Conservation (phyloP, 2,329 filamentous ascomycete species). For the Pezicula neosporulosa region DNA sequence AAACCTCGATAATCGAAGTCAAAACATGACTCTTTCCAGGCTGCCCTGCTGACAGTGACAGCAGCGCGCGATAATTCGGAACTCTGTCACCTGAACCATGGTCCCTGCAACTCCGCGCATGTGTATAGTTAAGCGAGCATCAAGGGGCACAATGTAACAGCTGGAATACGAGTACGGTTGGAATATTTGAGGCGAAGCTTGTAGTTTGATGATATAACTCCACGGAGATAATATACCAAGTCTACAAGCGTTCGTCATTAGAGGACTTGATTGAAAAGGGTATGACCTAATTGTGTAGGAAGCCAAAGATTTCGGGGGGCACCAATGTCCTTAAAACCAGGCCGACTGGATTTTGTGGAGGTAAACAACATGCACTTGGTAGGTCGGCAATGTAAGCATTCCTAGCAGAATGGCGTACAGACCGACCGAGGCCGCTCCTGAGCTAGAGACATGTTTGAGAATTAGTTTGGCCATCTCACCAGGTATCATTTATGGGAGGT, state of each 20-base stretch:
- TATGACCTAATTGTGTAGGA: conserved; percentile 44
- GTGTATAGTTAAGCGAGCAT: conserved; percentile 38
- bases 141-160: conserved; percentile 37
- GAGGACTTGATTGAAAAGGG: conserved; percentile 41
- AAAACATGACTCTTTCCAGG: conserved; percentile 53
- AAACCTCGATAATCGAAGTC: conserved; percentile 62
- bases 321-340: conserved; percentile 50
- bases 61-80: conserved; percentile 54
- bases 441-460: conserved; percentile 21
- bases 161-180: conserved; percentile 31
- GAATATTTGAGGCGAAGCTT: conserved; percentile 32
- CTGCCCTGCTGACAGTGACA: conserved; percentile 46
- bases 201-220: conserved; percentile 41
- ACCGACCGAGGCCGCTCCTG: conserved; percentile 20
- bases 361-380: conserved; percentile 56
- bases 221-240: conserved; percentile 47
- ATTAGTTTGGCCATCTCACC: not conserved
- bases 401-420: conserved; percentile 42
- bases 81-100: conserved; percentile 41
- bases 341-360: conserved; percentile 50
- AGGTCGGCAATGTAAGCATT: conserved; percentile 34
- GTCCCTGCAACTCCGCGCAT: conserved; percentile 47
- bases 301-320: conserved; percentile 45
- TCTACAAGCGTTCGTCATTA: conserved; percentile 38
- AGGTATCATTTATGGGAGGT: conserved; percentile 11